Conservation (phyloP, 768 basidiomycete species). For the Tulasnella sp. region DNA sequence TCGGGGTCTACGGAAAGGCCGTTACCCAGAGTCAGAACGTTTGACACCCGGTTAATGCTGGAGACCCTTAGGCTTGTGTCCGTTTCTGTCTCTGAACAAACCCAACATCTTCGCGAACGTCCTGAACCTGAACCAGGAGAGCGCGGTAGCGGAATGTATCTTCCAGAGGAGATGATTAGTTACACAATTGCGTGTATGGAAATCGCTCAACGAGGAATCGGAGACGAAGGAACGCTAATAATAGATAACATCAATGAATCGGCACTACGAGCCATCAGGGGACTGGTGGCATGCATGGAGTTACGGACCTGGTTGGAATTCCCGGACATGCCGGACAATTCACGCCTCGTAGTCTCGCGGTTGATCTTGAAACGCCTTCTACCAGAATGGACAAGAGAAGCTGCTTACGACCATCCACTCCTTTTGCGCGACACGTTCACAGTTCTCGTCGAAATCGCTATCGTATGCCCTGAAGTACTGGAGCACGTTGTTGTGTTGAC, state of each 20-base stretch:
- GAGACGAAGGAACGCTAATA: conserved; percentile 35
- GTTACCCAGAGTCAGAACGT: conserved; percentile 30
- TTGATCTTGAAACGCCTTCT: conserved; percentile 80
- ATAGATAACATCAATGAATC: conserved; percentile 64
- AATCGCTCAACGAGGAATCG: conserved; percentile 59
- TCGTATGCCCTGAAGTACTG: conserved; percentile 79
- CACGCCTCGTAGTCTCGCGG: conserved; percentile 62
- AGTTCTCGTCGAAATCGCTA: conserved; percentile 78
- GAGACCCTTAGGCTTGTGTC: conserved; percentile 72
- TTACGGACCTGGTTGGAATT: conserved; percentile 56
- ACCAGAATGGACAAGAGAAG: conserved; percentile 83
- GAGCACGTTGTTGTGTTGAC: conserved; percentile 76
- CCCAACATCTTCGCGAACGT: conserved; percentile 65
- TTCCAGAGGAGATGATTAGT: conserved; percentile 82
- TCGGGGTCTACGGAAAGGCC: conserved; percentile 54
- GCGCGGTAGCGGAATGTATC: conserved; percentile 72
- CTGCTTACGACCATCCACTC: conserved; percentile 71
- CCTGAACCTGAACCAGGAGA: conserved; percentile 58
- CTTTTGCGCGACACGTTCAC: conserved; percentile 84
- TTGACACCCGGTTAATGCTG: conserved; percentile 41
- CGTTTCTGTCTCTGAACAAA: conserved; percentile 72
- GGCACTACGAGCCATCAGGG: conserved; percentile 58
- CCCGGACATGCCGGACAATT: conserved; percentile 56
- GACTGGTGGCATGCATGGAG: conserved; percentile 55
- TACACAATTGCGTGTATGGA: conserved; percentile 80